phyloP scores from a whole-genome alignment of 2,329 filamentous ascomycete genomes.

The Aspergillus hortae region DNA sequence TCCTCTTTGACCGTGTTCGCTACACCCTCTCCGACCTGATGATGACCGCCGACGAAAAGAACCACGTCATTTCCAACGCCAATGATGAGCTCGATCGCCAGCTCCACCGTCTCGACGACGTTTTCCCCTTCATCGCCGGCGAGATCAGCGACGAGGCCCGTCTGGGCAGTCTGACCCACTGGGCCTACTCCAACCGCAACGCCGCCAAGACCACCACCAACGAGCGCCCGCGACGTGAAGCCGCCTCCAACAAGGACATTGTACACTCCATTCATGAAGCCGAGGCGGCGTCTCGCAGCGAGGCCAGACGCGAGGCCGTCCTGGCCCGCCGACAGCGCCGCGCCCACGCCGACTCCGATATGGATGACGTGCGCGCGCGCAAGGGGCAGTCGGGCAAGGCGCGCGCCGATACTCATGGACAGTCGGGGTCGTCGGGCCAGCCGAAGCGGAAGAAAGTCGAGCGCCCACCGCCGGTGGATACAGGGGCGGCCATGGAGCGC shows the following conservation, averaged over 20 bases:
- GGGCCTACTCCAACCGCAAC: constrained; percentile 86
- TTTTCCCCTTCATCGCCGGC: constrained; percentile 78
- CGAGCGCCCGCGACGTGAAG: constrained; percentile 74
- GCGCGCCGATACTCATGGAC: constrained; percentile 20
- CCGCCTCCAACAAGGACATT: constrained; percentile 66
- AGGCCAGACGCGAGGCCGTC: constrained; percentile 77
- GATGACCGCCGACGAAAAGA: constrained; percentile 92
- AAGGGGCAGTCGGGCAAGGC: constrained; percentile 61
- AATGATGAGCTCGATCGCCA: constrained; percentile 86
- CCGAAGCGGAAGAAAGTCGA: constrained; percentile 80
- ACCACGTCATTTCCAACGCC: constrained; percentile 89
- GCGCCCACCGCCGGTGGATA: constrained; percentile 48
- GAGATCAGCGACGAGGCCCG: constrained; percentile 95
- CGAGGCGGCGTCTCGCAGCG: constrained; percentile 79
- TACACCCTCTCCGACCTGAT: constrained; percentile 79
- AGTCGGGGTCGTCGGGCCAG: constrained; percentile 53
- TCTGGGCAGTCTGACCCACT: constrained; percentile 85
- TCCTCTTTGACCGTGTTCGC: constrained; percentile 74
- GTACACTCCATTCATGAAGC: constrained; percentile 71
- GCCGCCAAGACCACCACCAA: constrained; percentile 56
- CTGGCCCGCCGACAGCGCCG: constrained; percentile 71
- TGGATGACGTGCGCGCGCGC: constrained; percentile 60
- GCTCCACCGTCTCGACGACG: constrained; percentile 76
- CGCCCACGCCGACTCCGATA: constrained; percentile 72
- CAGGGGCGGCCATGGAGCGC: constrained; percentile 37